phyloP scores from a whole-genome alignment of 495 filamentous ascomycete genomes.

The Terfezia claveryi region DNA sequence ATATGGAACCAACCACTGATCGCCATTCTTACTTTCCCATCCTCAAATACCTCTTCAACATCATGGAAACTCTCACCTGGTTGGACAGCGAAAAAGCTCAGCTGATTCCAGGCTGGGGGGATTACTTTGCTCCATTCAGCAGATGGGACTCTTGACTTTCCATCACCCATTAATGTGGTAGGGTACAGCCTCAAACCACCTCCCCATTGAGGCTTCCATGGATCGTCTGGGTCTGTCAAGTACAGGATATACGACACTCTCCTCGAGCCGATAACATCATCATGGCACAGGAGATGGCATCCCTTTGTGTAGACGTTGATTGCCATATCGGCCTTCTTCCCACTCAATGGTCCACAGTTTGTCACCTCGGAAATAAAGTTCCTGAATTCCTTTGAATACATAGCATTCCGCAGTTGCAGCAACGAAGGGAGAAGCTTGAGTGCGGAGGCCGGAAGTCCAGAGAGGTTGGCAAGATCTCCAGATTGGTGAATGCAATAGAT shows the following conservation, averaged over 20 bases:
- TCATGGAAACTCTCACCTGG: conserved; percentile 96
- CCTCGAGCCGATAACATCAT: conserved; percentile 91
- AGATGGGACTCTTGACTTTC: conserved; percentile 49
- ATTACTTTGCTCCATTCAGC: conserved; percentile 56
- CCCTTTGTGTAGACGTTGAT: conserved; percentile 97
- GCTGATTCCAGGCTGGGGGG: conserved; percentile 87
- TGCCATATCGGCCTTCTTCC: conserved; percentile 95
- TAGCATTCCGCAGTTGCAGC: conserved; percentile 42
- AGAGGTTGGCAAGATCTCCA: conserved; percentile 88
- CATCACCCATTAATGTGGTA: conserved; percentile 45
- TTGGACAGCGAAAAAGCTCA: conserved; percentile 95
- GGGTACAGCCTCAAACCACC: conserved; percentile 80
- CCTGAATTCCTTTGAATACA: conserved; percentile 80
- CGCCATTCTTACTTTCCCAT: conserved; percentile 70
- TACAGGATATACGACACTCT: conserved; percentile 94
- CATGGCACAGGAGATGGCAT: conserved; percentile 86
- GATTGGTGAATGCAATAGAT: conserved; percentile 99
- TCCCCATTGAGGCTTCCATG: conserved; percentile 87
- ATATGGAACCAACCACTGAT: conserved; percentile 99
- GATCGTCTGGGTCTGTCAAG: conserved; percentile 71
- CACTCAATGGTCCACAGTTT: conserved; percentile 64
- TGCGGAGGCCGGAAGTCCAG: conserved; percentile 67
- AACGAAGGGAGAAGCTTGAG: conserved; percentile 66
- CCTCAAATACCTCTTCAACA: conserved; percentile 88
- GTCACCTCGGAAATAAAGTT: conserved; percentile 70